Evolutionary conservation across 2,329 filamentous ascomycete species (phyloP).

Genomic region (Alternaria burnsii): DNA sequence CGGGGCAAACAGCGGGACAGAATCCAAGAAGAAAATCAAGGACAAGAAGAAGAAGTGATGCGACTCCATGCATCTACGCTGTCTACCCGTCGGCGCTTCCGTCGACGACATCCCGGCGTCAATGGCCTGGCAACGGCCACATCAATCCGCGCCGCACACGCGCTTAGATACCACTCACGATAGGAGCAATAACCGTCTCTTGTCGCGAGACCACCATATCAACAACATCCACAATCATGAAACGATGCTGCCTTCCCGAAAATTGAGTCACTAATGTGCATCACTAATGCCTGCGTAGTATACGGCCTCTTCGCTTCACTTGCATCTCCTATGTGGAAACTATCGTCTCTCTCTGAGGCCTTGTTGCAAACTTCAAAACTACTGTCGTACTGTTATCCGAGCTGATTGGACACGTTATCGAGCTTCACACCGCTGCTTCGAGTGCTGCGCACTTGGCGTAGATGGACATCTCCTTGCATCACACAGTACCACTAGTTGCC

Average conservation of each 20-base stretch:
- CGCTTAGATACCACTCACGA: conserved; percentile 3
- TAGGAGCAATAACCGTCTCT: neutral
- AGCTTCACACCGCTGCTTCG: conserved; percentile 7
- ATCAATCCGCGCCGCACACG: neutral
- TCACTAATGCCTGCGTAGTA: neutral
- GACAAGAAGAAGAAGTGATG: conserved; percentile 51
- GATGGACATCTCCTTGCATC: neutral
- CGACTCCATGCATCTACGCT: neutral
- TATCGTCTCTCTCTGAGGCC: neutral
- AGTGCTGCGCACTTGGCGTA: neutral
- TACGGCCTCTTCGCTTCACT: neutral
- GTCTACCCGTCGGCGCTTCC: neutral
- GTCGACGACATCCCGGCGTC: neutral
- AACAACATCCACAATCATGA: conserved; percentile 2
- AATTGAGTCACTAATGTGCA: neutral
- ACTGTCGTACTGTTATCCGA: neutral
- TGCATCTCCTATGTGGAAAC: neutral
- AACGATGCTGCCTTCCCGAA: conserved; percentile 1
- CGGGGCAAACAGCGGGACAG: conserved; percentile 35
- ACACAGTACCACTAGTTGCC: neutral
- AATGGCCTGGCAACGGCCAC: neutral
- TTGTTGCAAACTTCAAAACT: neutral
- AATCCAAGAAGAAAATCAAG: conserved; percentile 46
- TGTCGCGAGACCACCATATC: neutral
- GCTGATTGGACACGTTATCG: neutral